These are phyloP conservation scores for Heliocybe sulcata DNA, from an alignment of 1,284 basidiomycete species.

Conservation along the genomic window DNA sequence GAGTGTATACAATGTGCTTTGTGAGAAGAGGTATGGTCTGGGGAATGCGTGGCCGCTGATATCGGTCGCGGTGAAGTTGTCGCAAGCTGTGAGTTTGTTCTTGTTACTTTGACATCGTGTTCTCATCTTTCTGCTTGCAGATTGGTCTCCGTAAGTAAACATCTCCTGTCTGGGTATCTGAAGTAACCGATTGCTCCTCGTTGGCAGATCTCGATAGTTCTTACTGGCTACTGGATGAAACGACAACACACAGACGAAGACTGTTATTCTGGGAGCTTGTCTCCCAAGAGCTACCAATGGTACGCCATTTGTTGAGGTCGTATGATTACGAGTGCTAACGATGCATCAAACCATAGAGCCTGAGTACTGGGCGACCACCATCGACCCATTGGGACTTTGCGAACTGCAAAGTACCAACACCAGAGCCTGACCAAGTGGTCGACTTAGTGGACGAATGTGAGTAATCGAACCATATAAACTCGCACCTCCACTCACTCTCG, in stretches of 20 bases:
- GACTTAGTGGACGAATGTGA: constrained; percentile 52
- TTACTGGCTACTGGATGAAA: constrained; percentile 49
- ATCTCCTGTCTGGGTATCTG: too few relatives aligned
- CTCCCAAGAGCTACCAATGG: constrained; percentile 63
- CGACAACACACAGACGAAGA: constrained; percentile 60
- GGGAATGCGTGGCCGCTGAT: not conserved
- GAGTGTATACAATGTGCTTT: not conserved
- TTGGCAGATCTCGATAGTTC: constrained; percentile 68
- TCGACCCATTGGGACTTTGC: constrained; percentile 58
- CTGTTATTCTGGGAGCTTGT: constrained; percentile 68
- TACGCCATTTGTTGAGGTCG: constrained; percentile 16
- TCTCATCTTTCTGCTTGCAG: not conserved
- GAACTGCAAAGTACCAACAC: constrained; percentile 56
- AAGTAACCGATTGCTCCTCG: too few relatives aligned
- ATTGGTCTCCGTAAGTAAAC: constrained; percentile 6
- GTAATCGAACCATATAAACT: too few relatives aligned
- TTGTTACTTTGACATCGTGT: not conserved
- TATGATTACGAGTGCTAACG: not conserved
- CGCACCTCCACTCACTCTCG: too few relatives aligned
- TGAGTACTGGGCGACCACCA: constrained; percentile 55
- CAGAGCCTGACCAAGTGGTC: constrained; percentile 43
- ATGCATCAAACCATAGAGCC: constrained; percentile 18
- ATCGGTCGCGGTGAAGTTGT: not conserved
- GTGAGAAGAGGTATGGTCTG: not conserved
- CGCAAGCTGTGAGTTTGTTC: not conserved